Evolutionary conservation across 129 eudicot species (phyloP).

Genomic region (Artemisia argyi): DNA sequence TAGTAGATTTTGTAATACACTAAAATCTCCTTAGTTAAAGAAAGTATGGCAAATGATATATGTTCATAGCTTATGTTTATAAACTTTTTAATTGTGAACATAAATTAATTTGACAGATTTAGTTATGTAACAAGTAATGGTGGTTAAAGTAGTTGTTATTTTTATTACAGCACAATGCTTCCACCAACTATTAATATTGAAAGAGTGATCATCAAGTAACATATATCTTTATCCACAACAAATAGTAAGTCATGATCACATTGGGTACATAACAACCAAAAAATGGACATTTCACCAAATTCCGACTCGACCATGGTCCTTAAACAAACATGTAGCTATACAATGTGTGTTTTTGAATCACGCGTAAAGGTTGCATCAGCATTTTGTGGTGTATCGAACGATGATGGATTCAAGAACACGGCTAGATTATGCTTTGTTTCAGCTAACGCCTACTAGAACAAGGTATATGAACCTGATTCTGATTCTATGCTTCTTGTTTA

Average conservation of each 20-base stretch:
- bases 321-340: slow-evolving; percentile 1
- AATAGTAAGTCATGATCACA: slow-evolving; percentile 25
- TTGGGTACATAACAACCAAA: slow-evolving; percentile 7
- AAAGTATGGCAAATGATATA: too few relatives aligned
- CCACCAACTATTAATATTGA: slow-evolving; percentile 26
- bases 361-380: slow-evolving; percentile 5
- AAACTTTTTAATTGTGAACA: too few relatives aligned
- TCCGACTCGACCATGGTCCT: slow-evolving; percentile 8
- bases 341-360: slow-evolving; percentile 10
- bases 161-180: slow-evolving; percentile 18
- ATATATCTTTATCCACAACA: not conserved
- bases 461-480: slow-evolving; percentile 44
- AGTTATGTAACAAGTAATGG: slow-evolving; percentile 27
- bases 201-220: slow-evolving; percentile 28
- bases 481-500: not conserved
- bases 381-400: slow-evolving; percentile 18
- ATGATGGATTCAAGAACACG: slow-evolving; percentile 61
- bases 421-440: slow-evolving; percentile 79
- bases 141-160: slow-evolving; percentile 23
- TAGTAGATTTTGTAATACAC: too few relatives aligned
- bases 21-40: too few relatives aligned
- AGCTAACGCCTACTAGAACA: slow-evolving; percentile 88
- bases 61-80: too few relatives aligned
- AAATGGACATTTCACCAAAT: slow-evolving; percentile 25
- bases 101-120: not conserved